Conservation (phyloP, 2,329 filamentous ascomycete species). For the Colletotrichum sp. region DNA sequence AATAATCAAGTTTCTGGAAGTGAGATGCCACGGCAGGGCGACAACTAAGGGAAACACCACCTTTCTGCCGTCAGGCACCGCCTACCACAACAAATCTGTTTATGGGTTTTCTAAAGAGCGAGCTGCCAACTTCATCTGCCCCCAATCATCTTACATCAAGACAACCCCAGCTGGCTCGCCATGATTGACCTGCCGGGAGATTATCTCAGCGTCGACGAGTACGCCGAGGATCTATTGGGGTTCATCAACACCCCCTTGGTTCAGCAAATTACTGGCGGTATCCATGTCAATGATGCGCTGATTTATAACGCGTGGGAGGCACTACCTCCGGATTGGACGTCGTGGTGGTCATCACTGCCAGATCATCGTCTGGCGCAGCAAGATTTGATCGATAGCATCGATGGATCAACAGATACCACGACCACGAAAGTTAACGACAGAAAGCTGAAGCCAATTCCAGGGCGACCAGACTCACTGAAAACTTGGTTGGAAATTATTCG, state of each 20-base stretch:
- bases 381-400: conserved; percentile 32
- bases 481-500: background rate
- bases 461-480: background rate
- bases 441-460: background rate
- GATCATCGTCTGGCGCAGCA: conserved; percentile 34
- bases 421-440: background rate
- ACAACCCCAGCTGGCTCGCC: background rate
- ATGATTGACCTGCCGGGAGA: background rate
- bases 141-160: background rate
- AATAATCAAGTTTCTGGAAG: background rate
- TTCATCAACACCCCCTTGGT: conserved; percentile 32
- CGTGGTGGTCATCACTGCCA: conserved; percentile 31
- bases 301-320: conserved; percentile 33
- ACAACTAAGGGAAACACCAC: background rate
- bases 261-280: conserved; percentile 35
- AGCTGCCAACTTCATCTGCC: background rate
- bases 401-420: background rate
- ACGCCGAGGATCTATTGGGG: conserved; percentile 25
- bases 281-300: conserved; percentile 38
- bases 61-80: background rate
- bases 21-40: background rate
- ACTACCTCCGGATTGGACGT: conserved; percentile 33
- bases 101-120: background rate
- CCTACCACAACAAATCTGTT: background rate
- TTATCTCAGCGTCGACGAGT: background rate